These are phyloP conservation scores for Aspergillus sp. DNA, from an alignment of 2,329 filamentous ascomycete species.

Conservation along the genomic window DNA sequence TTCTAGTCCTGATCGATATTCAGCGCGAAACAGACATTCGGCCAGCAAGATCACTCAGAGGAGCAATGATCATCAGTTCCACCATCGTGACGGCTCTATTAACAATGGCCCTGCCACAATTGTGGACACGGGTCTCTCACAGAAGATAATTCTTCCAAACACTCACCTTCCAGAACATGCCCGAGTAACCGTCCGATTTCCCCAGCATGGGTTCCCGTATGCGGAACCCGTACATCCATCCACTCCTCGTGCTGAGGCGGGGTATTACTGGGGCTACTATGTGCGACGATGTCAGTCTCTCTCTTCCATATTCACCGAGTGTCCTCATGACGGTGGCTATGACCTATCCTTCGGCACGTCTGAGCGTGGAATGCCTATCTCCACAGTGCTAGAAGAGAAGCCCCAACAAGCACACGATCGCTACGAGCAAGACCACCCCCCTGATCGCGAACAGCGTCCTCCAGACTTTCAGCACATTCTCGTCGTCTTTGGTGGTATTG, in stretches of 20 bases:
- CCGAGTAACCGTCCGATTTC: neutral
- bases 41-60: neutral
- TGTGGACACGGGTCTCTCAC: neutral
- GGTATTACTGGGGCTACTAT: conserved; percentile 85
- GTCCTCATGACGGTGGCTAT: neutral
- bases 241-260: conserved; percentile 70
- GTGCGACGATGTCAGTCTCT: conserved; percentile 68
- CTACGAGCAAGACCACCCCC: neutral
- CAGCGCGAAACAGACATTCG: neutral
- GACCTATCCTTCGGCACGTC: neutral
- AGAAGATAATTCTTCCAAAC: neutral
- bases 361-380: neutral
- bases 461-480: neutral
- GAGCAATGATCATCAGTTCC: neutral
- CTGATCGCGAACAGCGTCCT: neutral
- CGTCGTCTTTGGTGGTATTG: neutral
- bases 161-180: neutral
- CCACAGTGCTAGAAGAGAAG: neutral
- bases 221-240: conserved; percentile 68
- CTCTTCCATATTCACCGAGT: conserved; percentile 66
- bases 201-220: conserved; percentile 3
- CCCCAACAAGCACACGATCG: neutral
- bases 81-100: neutral
- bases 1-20: neutral
- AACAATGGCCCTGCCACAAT: neutral